Conservation (phyloP, 768 basidiomycete species). For the Termitomyces bulborhizus region DNA sequence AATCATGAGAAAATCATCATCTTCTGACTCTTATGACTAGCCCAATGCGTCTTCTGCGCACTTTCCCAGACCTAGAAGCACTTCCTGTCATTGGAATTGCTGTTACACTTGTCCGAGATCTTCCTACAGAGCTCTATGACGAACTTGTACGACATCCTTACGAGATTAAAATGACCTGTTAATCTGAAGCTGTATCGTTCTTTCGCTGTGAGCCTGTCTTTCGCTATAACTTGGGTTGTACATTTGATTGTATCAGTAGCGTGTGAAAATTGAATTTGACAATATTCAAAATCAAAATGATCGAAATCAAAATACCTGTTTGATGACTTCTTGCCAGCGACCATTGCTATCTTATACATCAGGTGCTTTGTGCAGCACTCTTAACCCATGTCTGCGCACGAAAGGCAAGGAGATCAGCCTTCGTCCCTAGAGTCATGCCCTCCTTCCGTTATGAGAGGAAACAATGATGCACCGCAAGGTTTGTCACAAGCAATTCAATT, state of each 20-base stretch:
- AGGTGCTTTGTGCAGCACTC: not conserved
- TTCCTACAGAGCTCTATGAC: constrained; percentile 82
- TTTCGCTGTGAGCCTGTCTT: not conserved
- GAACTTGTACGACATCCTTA: constrained; percentile 88
- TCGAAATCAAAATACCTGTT: not conserved
- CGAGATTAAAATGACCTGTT: constrained; percentile 32
- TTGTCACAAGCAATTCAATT: not conserved
- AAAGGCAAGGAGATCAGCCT: not conserved
- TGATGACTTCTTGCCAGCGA: not conserved
- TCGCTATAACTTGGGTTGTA: constrained; percentile 1
- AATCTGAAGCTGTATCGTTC: not conserved
- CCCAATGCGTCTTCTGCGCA: constrained; percentile 91
- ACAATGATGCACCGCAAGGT: not conserved
- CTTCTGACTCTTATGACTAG: constrained; percentile 30
- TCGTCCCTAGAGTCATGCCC: not conserved
- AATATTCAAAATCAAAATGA: constrained; percentile 14
- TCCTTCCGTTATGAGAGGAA: not conserved
- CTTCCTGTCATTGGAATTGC: constrained; percentile 86
- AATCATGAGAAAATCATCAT: not conserved
- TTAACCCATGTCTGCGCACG: not conserved
- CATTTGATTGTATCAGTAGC: constrained; percentile 5
- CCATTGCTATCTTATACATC: not conserved
- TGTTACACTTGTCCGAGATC: constrained; percentile 88
- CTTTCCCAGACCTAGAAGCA: constrained; percentile 89
- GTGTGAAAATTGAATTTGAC: constrained; percentile 11